phyloP scores from a whole-genome alignment of 805 yeast genomes.

The Yamadazyma akitaensis region DNA sequence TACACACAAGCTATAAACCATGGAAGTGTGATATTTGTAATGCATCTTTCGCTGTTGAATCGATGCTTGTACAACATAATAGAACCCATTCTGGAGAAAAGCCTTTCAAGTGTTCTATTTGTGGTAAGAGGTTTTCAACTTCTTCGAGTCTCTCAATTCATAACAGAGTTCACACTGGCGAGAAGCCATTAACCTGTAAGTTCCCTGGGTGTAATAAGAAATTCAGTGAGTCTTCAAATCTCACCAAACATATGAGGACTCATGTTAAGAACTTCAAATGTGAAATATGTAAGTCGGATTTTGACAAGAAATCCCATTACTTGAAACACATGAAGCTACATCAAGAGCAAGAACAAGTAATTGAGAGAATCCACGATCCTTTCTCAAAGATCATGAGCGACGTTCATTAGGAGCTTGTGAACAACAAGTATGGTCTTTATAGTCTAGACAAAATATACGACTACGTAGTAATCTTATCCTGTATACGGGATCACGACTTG shows the following conservation, averaged over 20 bases:
- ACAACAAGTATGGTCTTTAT: background rate
- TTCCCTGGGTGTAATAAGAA: constrained; percentile 78
- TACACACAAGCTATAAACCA: constrained; percentile 84
- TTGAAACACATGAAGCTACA: constrained; percentile 9
- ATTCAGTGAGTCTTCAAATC: constrained; percentile 85
- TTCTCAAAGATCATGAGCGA: background rate
- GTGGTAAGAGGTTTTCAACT: constrained; percentile 80
- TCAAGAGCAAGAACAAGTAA: background rate
- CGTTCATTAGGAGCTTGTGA: background rate
- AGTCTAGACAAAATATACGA: background rate
- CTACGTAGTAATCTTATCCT: background rate
- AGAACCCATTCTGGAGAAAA: constrained; percentile 87
- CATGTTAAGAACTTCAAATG: constrained; percentile 40
- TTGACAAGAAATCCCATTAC: constrained; percentile 3
- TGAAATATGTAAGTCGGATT: constrained; percentile 4
- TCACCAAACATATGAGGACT: constrained; percentile 81
- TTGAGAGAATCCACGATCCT: background rate
- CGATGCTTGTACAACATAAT: constrained; percentile 76
- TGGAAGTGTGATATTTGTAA: constrained; percentile 68
- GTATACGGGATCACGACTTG: constrained; percentile 1
- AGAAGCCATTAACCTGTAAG: constrained; percentile 78
- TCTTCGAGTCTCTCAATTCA: constrained; percentile 82
- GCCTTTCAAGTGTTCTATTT: constrained; percentile 70
- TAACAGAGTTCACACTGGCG: constrained; percentile 83
- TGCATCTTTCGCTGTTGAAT: constrained; percentile 69